Base-by-base conservation (phyloP, 768 basidiomycete species). In the Boletus subparvulus region DNA sequence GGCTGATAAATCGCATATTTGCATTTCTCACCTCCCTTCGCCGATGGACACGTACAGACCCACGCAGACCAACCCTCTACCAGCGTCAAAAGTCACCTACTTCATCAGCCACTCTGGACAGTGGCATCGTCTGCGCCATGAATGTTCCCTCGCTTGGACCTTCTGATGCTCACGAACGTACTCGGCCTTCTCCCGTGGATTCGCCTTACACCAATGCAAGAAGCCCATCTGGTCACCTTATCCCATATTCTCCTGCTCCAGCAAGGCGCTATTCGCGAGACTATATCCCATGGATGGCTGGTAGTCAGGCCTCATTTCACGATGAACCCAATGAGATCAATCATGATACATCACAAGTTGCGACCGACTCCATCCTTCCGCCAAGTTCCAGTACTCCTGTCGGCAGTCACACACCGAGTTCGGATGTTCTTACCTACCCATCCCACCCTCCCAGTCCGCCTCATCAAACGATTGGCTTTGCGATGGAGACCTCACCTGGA, bases 181-280 rank as follows among this genome's bases (percentile, higher is more conserved):
- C 32, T 39, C 52, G 35, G 10, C 47, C 37, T 33, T 67, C 68
- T 30, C 54, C 57, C 0, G 40, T 43, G 6, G 68, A 65, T 28
- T 39, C 33, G 21, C 56, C 59, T 14, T 65, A 61, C n/a, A 44
- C 36, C 28, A 53, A 10, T 43, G 28, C 40, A 21, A 61, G 56
- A 37, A 64, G 65, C 11, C 49, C 48, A 8, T 68, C 65, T 35
- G 65, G 60, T 17, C 67, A 68, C 26, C 60, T 69, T 16, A 4
- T 40, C 3, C 65, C 65, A 9, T 46, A 43, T 41, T 47, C 66
- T 17, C 68, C 54, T 6, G 11, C 44, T 36, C 57, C 52, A 8
- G 46, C 54, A 50, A 63, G 59, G 32, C 59, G 44, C 24, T 45
- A 47, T 46, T 60, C 66, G 2, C 59, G 43, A 43, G 56, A 51